Evolutionary conservation across 768 basidiomycete genomes (phyloP), one percentile per base, ranked within the genome.

Genomic region (Psilocybe cubensis): DNA sequence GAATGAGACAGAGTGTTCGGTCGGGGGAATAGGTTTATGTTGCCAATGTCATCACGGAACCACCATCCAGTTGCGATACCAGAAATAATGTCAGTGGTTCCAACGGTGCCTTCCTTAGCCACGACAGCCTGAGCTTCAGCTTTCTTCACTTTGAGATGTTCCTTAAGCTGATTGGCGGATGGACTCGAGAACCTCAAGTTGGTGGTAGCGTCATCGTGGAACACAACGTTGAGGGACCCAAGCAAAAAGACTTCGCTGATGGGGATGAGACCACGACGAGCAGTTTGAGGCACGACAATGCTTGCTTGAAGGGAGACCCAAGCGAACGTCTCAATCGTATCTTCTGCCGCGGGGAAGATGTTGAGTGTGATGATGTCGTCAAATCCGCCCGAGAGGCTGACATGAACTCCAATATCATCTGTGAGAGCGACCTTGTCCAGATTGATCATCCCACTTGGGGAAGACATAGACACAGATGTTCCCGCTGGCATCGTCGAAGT

Each of bases 261-360:
- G 6, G 45, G 45, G 1, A 46, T 24, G 14, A 2, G 9, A 8
- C 45, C 45, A 12, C 24, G n/a, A 6, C 0, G 12, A 20, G 28
- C 28, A 8, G 24, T 18, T 29, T 48, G 46, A 17, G 46, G 46
- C 1, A 48, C 46, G 11, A 48, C 46, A 2, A 48, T 48, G 23
- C 46, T 48, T 2, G 46, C 46, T 27, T 48, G 46, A n/a, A 48
- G 46, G 20, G 46, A 29, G 17, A 48, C 46, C 46, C 46, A 48
- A 11, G 46, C 46, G 20, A 48, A 31, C 18, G 27, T 48, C 12
- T 48, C 46, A 28, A 48, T 33, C 17, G 23, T 4, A 18, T 25
- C 2, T 6, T 48, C 27, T 2, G 27, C 25, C 17, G 12, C 46
- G 17, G 46, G 46, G 46, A 48, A 48, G 4, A 48, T 48, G 17